A percentile compares a stretch with the other conserved stretches of the same genome.
phyloP scores from a whole-genome alignment of 441 rosid species.

The Eugenia klotzschiana region DNA sequence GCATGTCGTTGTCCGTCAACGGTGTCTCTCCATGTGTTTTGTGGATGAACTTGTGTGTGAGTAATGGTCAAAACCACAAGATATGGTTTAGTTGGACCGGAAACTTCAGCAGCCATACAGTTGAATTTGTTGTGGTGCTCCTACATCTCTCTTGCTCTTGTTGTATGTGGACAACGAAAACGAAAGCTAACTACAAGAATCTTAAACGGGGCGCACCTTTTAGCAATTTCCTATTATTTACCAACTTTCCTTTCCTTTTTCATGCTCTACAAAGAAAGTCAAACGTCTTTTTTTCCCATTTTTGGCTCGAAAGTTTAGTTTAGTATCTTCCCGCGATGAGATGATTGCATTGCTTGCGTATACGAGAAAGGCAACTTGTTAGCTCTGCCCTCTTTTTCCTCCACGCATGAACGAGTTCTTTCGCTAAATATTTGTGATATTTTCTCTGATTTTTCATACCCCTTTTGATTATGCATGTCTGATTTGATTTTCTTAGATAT shows the following conservation, averaged over 20 bases:
- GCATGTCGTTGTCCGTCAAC: background rate
- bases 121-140: background rate
- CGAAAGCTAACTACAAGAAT: background rate
- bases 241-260: background rate
- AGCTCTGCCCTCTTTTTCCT: background rate
- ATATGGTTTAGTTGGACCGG: background rate
- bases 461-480: no score
- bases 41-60: background rate
- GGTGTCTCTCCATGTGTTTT: background rate
- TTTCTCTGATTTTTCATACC: no score
- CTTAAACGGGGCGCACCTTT: background rate
- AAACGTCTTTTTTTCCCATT: background rate
- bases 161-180: background rate
- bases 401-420: background rate
- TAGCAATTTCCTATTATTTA: background rate
- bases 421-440: no score
- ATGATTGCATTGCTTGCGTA: background rate
- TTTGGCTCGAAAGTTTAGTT: no score
- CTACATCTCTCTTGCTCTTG: background rate
- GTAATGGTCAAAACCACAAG: background rate
- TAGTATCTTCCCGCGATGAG: background rate
- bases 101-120: background rate
- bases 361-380: background rate
- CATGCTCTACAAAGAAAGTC: background rate
- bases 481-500: no score